Conservation (phyloP, 768 basidiomycete species). For the Nidularia pulvinata region DNA sequence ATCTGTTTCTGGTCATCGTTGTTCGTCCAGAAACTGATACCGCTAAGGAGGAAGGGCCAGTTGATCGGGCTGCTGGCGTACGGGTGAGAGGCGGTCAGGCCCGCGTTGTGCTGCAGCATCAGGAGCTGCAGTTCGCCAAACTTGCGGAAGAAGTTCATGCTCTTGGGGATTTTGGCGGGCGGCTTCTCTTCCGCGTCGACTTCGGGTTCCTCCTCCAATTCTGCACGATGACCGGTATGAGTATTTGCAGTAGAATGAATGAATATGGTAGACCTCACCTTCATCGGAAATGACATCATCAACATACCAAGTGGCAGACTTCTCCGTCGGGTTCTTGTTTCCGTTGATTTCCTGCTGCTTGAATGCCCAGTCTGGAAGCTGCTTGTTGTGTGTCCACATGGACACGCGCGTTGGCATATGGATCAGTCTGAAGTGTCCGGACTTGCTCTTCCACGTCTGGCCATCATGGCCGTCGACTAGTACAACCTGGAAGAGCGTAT, state of each 20-base stretch:
- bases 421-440: constrained; percentile 87
- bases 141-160: constrained; percentile 92
- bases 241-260: neutral
- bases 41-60: constrained; percentile 96
- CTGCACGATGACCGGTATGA: constrained; percentile 29
- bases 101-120: constrained; percentile 99
- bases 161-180: constrained; percentile 66
- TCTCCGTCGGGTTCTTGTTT: constrained; percentile 87
- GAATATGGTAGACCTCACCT: constrained; percentile 43
- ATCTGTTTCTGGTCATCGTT: constrained; percentile 87
- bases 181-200: constrained; percentile 45
- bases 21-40: constrained; percentile 99
- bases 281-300: constrained; percentile 79
- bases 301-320: constrained; percentile 85
- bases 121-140: constrained; percentile 91
- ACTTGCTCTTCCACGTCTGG: constrained; percentile 91
- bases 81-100: constrained; percentile 95
- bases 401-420: constrained; percentile 91
- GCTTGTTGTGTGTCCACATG: constrained; percentile 88
- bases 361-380: constrained; percentile 95
- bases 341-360: constrained; percentile 98
- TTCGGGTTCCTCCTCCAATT: constrained; percentile 54
- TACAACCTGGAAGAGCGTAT: constrained; percentile 84
- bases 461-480: constrained; percentile 76
- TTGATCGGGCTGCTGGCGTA: constrained; percentile 96